Percentiles rank a stretch among this genome's conserved stretches.
phyloP scores from a whole-genome alignment of 2,329 filamentous ascomycete species.

The Hymenoscyphus linearis region DNA sequence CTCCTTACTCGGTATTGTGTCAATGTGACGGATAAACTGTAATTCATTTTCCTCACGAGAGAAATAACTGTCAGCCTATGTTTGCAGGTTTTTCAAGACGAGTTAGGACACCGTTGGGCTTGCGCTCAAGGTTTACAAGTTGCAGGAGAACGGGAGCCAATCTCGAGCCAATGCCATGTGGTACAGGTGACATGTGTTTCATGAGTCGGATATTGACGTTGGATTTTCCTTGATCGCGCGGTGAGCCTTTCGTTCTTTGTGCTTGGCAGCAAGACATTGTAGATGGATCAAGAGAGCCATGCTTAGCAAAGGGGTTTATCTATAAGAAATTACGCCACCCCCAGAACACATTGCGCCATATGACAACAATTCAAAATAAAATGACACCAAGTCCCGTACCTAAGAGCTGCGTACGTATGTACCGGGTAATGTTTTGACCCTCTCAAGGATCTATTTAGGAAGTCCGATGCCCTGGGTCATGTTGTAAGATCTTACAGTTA shows the following conservation, averaged over 20 bases:
- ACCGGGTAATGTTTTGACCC: slow-evolving; percentile 3
- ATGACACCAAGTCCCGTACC: slow-evolving; percentile 15
- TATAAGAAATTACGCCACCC: slow-evolving; percentile 15
- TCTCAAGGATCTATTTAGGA: background rate
- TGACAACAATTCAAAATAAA: slow-evolving; percentile 17
- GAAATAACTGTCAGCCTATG: background rate
- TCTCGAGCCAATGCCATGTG: background rate
- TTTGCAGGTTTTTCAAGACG: background rate
- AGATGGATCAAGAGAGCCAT: background rate
- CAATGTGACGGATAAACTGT: background rate
- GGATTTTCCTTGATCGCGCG: background rate
- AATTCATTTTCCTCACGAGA: background rate
- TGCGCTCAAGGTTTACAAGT: background rate
- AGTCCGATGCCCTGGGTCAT: slow-evolving; percentile 3
- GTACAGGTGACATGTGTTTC: background rate
- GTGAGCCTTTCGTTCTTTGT: background rate
- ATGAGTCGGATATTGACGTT: background rate
- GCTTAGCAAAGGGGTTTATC: background rate
- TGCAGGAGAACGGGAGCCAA: background rate
- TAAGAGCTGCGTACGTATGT: background rate
- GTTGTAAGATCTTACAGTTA: too few species aligned
- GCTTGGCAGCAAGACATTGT: background rate
- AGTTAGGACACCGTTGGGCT: background rate
- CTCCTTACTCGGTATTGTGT: background rate
- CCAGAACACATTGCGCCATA: slow-evolving; percentile 14